Base-by-base conservation (phyloP, 1,139 yeast species). In the Protomyces inundatus region DNA sequence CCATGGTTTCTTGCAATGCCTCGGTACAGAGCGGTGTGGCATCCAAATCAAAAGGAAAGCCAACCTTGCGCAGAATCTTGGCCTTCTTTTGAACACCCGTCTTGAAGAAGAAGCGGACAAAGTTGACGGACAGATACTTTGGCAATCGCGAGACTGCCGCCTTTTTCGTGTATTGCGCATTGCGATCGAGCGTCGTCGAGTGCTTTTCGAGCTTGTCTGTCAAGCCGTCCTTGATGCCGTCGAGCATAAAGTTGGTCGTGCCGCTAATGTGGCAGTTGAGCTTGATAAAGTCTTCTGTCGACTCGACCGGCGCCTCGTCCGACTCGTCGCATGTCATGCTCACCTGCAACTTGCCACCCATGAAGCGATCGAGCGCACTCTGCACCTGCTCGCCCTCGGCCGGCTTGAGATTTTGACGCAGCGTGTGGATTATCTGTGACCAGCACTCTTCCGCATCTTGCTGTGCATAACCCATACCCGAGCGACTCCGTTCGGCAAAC, bases 381-480 rank as follows among this genome's bases (percentile, higher is more conserved):
- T 58, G 56, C 16, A 51, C 62, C 9, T 39, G 55, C 40, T 33
- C 42, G 23, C 65, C 64, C 33, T 59, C 54, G 14, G 52, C 57
- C 10, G 55, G 35, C 16, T 34, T 46, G 37, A 65, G 51, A 32
- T 62, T 58, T 30, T 48, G 55, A 32, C 66, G 54, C 36, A 66
- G 32, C 33, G 57, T 57, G 55, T 79, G 77, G 68, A 91, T 76
- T 65, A 93, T 81, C 73, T 88, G 95, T 12, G 97, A 86, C 77
- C 85, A 90, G 34, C 95, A 88, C 74, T 93, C 99, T 77, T 93
- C 99, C 0, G 98, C 98, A 79, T 93, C 99, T 75, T 93, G 99
- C 77, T 93, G 98, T 74, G 88, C 90, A 73, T 82, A 88, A 66
- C 82, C 79, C 0, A 97, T 97, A 64, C 79, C 77, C 60, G 83